phyloP scores from a whole-genome alignment of 352 stramenopile species.

The Pythium aristosporum region DNA sequence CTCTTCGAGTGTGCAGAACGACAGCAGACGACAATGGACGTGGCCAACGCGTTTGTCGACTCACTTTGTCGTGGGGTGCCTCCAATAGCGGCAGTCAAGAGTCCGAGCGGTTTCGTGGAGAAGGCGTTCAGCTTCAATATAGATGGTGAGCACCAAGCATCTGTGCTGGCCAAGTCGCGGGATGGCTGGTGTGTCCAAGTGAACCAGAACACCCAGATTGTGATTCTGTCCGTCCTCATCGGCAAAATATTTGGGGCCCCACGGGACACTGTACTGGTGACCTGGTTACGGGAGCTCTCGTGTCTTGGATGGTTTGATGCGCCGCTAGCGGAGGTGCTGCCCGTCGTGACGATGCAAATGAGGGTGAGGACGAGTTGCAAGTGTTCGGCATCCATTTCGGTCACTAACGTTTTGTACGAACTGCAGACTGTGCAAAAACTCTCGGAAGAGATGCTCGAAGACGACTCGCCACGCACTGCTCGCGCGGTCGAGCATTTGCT shows the following conservation, averaged over 20 bases:
- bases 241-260: conserved; percentile 20
- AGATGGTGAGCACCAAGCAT: background rate
- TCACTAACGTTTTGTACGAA: background rate
- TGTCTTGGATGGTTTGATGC: conserved; percentile 23
- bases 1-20: conserved; percentile 13
- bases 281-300: conserved; percentile 27
- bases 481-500: conserved; percentile 46
- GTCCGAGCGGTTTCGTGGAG: conserved; percentile 1
- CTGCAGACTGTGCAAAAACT: conserved; percentile 33
- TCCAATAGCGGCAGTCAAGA: background rate
- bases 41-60: conserved; percentile 13
- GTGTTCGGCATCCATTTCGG: background rate
- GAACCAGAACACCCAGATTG: background rate
- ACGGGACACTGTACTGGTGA: conserved; percentile 19
- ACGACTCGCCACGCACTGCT: conserved; percentile 34
- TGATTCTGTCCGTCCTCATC: conserved; percentile 6
- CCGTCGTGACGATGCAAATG: conserved; percentile 18
- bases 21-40: background rate
- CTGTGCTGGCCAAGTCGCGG: conserved; percentile 1
- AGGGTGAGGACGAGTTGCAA: conserved; percentile 6
- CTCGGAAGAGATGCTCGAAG: conserved; percentile 45
- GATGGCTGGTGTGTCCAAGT: conserved; percentile 18
- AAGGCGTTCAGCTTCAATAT: background rate
- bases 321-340: conserved; percentile 5
- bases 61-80: conserved; percentile 1